These are phyloP conservation scores for Cyberlindnera americana DNA, from an alignment of 805 yeast genomes.

Conservation along the genomic window DNA sequence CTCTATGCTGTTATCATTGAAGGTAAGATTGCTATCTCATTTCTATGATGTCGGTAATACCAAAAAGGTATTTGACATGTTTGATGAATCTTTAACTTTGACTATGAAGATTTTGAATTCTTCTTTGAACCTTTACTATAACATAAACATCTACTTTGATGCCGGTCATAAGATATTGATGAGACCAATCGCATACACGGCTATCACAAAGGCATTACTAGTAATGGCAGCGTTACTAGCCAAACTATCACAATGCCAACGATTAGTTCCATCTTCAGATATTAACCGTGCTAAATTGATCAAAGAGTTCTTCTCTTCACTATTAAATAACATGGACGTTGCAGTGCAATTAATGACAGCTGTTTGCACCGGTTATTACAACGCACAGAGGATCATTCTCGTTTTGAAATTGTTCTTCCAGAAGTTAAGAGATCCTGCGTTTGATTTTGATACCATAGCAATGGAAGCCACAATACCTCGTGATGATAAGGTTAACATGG, in stretches of 20 bases:
- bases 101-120: slow-evolving; percentile 33
- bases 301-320: slow-evolving; percentile 11
- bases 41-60: slow-evolving; percentile 33
- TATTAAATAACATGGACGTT: slow-evolving; percentile 9
- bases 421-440: slow-evolving; percentile 18
- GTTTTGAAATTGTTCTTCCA: slow-evolving; percentile 15
- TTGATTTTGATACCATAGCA: slow-evolving; percentile 19
- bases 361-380: slow-evolving; percentile 15
- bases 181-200: slow-evolving; percentile 33
- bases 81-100: slow-evolving; percentile 30
- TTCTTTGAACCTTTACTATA: slow-evolving; percentile 31
- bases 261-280: slow-evolving; percentile 9
- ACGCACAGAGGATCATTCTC: slow-evolving; percentile 19
- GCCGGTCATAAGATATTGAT: slow-evolving; percentile 37
- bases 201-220: slow-evolving; percentile 15
- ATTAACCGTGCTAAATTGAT: slow-evolving; percentile 8
- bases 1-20: slow-evolving; percentile 32
- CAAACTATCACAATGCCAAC: slow-evolving; percentile 21
- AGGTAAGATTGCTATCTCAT: slow-evolving; percentile 36
- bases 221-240: slow-evolving; percentile 10
- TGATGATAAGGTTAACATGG: not conserved
- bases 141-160: slow-evolving; percentile 33
- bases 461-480: slow-evolving; percentile 3
- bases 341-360: slow-evolving; percentile 17
- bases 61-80: slow-evolving; percentile 33